These are phyloP conservation scores for Saksenaea vasiformis DNA, from an alignment of 371 early-diverging fungal species.

Conservation along the genomic window DNA sequence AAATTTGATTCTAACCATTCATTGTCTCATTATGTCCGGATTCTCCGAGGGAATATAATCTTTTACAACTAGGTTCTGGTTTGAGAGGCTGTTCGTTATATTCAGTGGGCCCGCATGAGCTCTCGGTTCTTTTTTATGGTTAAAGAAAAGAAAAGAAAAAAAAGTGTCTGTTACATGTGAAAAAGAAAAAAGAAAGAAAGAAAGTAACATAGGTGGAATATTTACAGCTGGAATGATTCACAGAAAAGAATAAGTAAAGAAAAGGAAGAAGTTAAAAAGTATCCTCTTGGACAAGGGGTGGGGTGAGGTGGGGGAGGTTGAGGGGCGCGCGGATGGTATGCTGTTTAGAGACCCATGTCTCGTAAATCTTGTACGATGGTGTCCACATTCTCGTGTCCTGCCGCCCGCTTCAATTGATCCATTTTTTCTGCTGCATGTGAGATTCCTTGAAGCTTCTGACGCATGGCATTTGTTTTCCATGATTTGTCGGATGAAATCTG, in stretches of 20 bases:
- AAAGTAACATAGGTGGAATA: conserved; percentile 1
- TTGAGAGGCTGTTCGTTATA: too few relatives aligned
- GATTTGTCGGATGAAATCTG: background rate
- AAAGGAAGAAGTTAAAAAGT: background rate
- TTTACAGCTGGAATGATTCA: conserved; percentile 2
- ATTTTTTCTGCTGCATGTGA: conserved; percentile 3
- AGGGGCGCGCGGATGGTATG: too few relatives aligned
- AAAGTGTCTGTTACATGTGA: conserved; percentile 5
- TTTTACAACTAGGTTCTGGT: too few relatives aligned
- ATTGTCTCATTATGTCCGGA: too few relatives aligned
- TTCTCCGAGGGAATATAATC: too few relatives aligned
- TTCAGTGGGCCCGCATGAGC: too few relatives aligned
- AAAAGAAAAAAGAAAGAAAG: background rate
- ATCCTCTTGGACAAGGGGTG: background rate
- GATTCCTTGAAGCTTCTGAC: conserved; percentile 8
- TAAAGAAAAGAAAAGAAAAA: too few relatives aligned
- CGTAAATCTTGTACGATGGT: conserved; percentile 1
- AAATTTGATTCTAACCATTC: too few relatives aligned
- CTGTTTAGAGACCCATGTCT: conserved; percentile 2
- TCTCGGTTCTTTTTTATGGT: too few relatives aligned
- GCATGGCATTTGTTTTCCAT: conserved; percentile 5
- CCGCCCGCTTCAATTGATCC: conserved; percentile 7
- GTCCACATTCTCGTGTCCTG: conserved; percentile 3
- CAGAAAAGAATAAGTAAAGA: background rate
- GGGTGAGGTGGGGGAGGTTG: too few relatives aligned